Conservation (phyloP, 202 grass and related monocot species). For the Brachypodium distachyon region DNA sequence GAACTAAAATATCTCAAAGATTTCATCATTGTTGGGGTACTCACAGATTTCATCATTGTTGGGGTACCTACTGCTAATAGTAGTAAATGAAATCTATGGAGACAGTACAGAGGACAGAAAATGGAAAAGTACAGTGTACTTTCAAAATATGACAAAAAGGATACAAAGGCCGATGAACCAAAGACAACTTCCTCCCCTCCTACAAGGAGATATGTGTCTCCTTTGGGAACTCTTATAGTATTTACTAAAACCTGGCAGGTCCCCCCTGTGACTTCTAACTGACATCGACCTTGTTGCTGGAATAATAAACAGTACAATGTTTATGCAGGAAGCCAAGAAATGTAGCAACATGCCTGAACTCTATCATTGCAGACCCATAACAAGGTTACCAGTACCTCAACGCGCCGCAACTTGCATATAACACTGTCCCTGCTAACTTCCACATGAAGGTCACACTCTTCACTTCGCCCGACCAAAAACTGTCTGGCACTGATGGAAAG, state of each 20-base stretch:
- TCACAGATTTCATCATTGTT: not conserved
- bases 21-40: not conserved
- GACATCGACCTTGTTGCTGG: constrained; percentile 36
- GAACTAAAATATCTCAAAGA: not conserved
- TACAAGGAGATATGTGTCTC: constrained; percentile 20
- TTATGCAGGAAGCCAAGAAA: constrained; percentile 3
- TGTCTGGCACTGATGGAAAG: not conserved
- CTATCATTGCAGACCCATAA: not conserved
- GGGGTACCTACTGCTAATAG: not conserved
- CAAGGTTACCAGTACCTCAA: constrained; percentile 37
- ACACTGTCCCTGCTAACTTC: constrained; percentile 31
- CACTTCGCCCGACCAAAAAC: constrained; percentile 24
- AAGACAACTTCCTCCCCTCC: constrained; percentile 74
- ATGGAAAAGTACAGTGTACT: not conserved
- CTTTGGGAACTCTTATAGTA: not conserved
- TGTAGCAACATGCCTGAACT: not conserved
- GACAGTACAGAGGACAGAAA: not conserved
- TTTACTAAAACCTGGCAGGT: constrained; percentile 49
- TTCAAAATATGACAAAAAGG: constrained; percentile 16
- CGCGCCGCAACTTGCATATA: constrained; percentile 39
- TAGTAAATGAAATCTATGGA: not conserved
- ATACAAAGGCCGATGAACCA: constrained; percentile 52
- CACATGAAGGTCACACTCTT: constrained; percentile 32
- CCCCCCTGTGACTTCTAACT: constrained; percentile 50
- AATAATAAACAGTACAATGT: constrained; percentile 8